These are phyloP conservation scores for Ramaria sp. DNA, from an alignment of 768 basidiomycete species.

Conservation along the genomic window DNA sequence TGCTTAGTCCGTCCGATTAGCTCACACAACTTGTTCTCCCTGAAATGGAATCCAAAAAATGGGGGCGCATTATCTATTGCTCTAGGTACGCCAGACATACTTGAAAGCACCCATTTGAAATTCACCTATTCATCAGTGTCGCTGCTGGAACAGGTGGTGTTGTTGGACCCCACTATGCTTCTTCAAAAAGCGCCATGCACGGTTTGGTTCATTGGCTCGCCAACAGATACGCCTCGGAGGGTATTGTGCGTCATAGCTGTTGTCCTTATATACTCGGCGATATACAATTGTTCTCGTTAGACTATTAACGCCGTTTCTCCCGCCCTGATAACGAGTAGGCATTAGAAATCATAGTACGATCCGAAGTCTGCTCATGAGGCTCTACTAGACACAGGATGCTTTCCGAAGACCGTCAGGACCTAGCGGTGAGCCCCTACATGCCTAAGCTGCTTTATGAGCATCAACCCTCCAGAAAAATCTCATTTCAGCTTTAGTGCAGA, in stretches of 20 bases:
- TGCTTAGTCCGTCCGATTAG: conserved; percentile 17
- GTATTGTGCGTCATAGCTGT: conserved; percentile 27
- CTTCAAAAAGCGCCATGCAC: conserved; percentile 43
- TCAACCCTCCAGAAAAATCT: not conserved
- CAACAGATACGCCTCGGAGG: conserved; percentile 35
- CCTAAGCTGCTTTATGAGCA: not conserved
- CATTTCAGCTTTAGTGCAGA: conserved; percentile 22
- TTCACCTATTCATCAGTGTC: conserved; percentile 22
- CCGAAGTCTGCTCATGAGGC: not conserved
- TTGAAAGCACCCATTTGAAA: not conserved
- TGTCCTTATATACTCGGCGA: not conserved
- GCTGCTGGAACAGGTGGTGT: conserved; percentile 43
- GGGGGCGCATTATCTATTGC: conserved; percentile 39
- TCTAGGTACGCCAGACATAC: conserved; percentile 28
- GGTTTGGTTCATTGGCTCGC: conserved; percentile 48
- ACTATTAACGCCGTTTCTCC: conserved; percentile 45
- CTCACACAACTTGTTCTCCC: conserved; percentile 41
- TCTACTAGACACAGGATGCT: conserved; percentile 6
- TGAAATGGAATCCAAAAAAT: conserved; percentile 37
- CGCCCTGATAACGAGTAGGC: conserved; percentile 34
- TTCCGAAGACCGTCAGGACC: conserved; percentile 18
- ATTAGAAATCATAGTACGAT: not conserved
- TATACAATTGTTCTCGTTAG: conserved; percentile 15
- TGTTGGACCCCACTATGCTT: conserved; percentile 46
- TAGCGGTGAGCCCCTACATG: conserved; percentile 19